phyloP scores from a whole-genome alignment of 108 stramenopile genomes.

The Nitzschia sp. region DNA sequence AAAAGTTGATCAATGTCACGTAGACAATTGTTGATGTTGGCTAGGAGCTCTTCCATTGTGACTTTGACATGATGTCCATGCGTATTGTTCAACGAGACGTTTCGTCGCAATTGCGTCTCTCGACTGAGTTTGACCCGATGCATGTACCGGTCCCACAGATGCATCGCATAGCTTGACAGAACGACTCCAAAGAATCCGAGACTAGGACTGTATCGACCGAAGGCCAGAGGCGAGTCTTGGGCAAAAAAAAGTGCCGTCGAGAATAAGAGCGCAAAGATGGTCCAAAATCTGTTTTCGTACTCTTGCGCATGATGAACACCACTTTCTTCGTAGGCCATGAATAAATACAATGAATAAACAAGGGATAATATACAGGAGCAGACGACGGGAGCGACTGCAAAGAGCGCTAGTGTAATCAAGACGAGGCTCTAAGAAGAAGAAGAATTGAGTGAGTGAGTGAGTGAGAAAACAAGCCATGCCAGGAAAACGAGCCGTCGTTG shows the following conservation, averaged over 20 bases:
- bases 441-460: not conserved
- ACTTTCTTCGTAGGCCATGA: slow-evolving; percentile 80
- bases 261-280: slow-evolving; percentile 74
- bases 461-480: not conserved
- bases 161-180: slow-evolving; percentile 75
- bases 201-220: slow-evolving; percentile 58
- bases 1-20: slow-evolving; percentile 86
- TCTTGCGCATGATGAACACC: slow-evolving; percentile 88
- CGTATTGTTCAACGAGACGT: slow-evolving; percentile 3
- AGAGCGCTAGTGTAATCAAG: slow-evolving; percentile 72
- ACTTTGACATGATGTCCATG: slow-evolving; percentile 22
- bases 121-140: slow-evolving; percentile 73
- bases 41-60: slow-evolving; percentile 70
- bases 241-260: slow-evolving; percentile 84
- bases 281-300: slow-evolving; percentile 95
- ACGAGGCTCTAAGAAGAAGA: slow-evolving; percentile 36
- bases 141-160: slow-evolving; percentile 84
- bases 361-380: slow-evolving; percentile 73
- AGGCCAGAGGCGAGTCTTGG: slow-evolving; percentile 79
- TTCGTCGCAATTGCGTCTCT: slow-evolving; percentile 52
- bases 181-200: slow-evolving; percentile 70
- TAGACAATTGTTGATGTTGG: slow-evolving; percentile 69
- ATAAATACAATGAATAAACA: slow-evolving; percentile 77
- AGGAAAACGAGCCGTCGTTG: slow-evolving; percentile 1
- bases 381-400: slow-evolving; percentile 79